These are phyloP conservation scores for Yarrowia sp. DNA, from an alignment of 805 yeast genomes.

Conservation along the genomic window DNA sequence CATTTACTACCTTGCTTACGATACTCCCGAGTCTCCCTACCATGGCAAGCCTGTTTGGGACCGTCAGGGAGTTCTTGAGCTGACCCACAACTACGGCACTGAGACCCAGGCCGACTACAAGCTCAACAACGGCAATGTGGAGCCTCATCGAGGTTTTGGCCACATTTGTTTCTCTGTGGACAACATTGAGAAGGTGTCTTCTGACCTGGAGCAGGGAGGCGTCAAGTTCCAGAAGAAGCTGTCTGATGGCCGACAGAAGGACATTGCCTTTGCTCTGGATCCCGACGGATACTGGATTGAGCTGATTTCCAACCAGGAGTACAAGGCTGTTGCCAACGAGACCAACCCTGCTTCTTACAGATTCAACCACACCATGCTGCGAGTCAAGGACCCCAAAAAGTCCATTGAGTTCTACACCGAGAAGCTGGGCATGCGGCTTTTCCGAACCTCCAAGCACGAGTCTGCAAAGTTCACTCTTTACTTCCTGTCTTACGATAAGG, in stretches of 20 bases:
- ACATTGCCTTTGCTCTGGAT: slow-evolving; percentile 91
- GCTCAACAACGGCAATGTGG: slow-evolving; percentile 77
- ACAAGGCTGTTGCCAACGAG: slow-evolving; percentile 37
- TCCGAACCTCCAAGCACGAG: slow-evolving; percentile 53
- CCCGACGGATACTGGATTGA: slow-evolving; percentile 98
- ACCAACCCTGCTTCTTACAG: slow-evolving; percentile 42
- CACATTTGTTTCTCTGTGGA: slow-evolving; percentile 88
- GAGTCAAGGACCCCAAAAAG: slow-evolving; percentile 78
- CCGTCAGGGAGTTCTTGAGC: slow-evolving; percentile 70
- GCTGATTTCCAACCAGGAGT: slow-evolving; percentile 58
- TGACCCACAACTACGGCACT: slow-evolving; percentile 76
- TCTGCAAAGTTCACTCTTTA: slow-evolving; percentile 80
- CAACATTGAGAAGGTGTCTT: slow-evolving; percentile 63
- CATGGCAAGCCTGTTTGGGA: slow-evolving; percentile 40
- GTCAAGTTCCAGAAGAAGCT: slow-evolving; percentile 80
- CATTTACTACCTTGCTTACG: slow-evolving; percentile 64
- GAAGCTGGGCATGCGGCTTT: slow-evolving; percentile 74
- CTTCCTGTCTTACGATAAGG: slow-evolving; percentile 67
- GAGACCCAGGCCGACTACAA: slow-evolving; percentile 55
- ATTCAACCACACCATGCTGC: slow-evolving; percentile 88
- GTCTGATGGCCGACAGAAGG: slow-evolving; percentile 84
- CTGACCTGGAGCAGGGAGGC: slow-evolving; percentile 53
- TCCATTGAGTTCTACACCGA: slow-evolving; percentile 77
- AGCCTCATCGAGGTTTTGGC: slow-evolving; percentile 87
- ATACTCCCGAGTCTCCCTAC: slow-evolving; percentile 44